phyloP scores from a whole-genome alignment of 2,329 filamentous ascomycete species.

The Torrubiellomyces zombiae region DNA sequence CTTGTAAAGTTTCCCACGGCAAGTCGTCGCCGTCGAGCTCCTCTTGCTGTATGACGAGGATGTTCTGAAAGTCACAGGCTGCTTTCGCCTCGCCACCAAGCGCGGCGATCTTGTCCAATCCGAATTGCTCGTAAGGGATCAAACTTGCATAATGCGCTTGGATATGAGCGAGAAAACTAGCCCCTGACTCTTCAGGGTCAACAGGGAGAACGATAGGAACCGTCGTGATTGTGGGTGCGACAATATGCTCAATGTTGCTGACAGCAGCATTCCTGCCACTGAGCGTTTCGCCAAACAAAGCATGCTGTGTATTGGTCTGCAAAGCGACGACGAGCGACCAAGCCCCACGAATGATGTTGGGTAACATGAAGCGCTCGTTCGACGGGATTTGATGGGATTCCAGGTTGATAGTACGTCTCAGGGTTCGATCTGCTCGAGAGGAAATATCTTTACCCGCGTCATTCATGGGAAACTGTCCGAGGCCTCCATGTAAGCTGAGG shows the following conservation, averaged over 20 bases:
- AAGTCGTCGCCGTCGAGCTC: too few species aligned
- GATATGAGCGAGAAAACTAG: too few species aligned
- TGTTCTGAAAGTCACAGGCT: conserved; percentile 1
- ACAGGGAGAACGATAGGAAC: too few species aligned
- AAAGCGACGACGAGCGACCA: conserved; percentile 15
- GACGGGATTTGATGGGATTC: too few species aligned
- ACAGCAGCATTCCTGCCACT: conserved; percentile 9
- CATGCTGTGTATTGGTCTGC: conserved; percentile 16
- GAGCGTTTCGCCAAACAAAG: conserved; percentile 5
- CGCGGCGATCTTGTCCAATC: not conserved
- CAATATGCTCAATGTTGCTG: conserved; percentile 6
- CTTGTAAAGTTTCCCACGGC: too few species aligned
- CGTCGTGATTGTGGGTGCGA: conserved; percentile 10
- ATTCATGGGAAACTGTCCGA: not conserved
- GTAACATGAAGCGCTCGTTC: too few species aligned
- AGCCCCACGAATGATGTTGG: conserved; percentile 5
- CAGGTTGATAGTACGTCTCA: conserved; percentile 1
- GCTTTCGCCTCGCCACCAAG: not conserved
- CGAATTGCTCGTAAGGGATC: conserved; percentile 1
- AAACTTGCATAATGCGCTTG: too few species aligned
- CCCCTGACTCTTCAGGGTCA: too few species aligned
- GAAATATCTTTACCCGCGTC: not conserved
- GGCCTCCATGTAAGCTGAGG: too few species aligned
- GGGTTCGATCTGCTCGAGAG: conserved; percentile 1
- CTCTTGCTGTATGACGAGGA: conserved; percentile 1